Evolutionary conservation across 257 asterid genomes (phyloP).

Genomic region (Datura wrightii): DNA sequence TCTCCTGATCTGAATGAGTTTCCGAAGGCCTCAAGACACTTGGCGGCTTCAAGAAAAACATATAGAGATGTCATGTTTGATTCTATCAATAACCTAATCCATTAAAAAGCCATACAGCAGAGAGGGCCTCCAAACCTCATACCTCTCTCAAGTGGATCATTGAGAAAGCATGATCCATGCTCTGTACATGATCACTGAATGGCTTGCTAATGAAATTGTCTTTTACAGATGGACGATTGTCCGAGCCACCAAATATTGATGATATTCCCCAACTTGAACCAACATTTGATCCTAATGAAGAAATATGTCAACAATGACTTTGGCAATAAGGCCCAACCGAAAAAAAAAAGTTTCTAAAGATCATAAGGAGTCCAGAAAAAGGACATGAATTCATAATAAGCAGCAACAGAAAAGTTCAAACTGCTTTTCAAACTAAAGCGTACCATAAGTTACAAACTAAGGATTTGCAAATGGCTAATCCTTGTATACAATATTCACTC

Average conservation of each 20-base stretch:
- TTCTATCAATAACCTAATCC: background rate
- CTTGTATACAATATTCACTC: background rate
- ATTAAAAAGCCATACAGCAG: background rate
- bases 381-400: background rate
- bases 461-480: constrained; percentile 23
- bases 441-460: background rate
- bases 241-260: constrained; percentile 83
- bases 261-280: constrained; percentile 93
- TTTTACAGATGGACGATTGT: constrained; percentile 59
- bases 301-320: constrained; percentile 28
- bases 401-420: constrained; percentile 5
- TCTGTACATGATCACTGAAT: constrained; percentile 58
- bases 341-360: background rate
- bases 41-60: constrained; percentile 65
- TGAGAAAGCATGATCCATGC: constrained; percentile 61
- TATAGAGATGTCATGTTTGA: constrained; percentile 24
- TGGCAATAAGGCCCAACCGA: constrained; percentile 11
- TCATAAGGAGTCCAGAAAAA: background rate
- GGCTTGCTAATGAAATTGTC: constrained; percentile 63
- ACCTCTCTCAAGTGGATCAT: constrained; percentile 88
- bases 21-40: constrained; percentile 81
- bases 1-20: constrained; percentile 67
- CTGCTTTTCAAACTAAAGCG: background rate
- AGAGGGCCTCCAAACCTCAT: constrained; percentile 21
- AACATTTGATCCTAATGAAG: constrained; percentile 53